phyloP scores from a whole-genome alignment of 139 green algal genomes.

The Closterium sp. region DNA sequence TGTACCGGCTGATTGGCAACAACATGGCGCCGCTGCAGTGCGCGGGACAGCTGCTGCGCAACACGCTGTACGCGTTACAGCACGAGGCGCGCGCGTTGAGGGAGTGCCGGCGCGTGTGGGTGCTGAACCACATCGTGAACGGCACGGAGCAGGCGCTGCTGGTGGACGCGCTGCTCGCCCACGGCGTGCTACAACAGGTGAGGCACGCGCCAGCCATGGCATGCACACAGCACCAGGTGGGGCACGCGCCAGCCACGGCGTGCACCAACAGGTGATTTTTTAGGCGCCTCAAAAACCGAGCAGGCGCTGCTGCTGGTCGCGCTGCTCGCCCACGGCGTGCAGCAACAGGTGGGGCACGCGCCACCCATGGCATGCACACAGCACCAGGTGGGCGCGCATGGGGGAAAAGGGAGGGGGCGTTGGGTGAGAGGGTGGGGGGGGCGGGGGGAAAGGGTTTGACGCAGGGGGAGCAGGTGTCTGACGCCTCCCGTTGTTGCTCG shows the following conservation, averaged over 20 bases:
- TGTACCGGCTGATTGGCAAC: conserved; percentile 38
- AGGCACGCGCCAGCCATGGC: too few species aligned
- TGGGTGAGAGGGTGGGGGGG: background rate
- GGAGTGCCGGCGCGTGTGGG: conserved; percentile 15
- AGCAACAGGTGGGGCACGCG: too few species aligned
- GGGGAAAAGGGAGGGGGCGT: background rate
- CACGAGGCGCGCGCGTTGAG: conserved; percentile 8
- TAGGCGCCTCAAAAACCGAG: too few species aligned
- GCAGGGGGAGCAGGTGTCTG: too few species aligned
- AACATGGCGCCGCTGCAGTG: conserved; percentile 39
- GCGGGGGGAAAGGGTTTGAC: too few species aligned
- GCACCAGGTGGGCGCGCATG: too few species aligned
- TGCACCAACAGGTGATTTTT: too few species aligned
- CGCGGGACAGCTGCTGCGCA: conserved; percentile 18
- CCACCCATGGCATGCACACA: too few species aligned
- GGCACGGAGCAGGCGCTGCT: conserved; percentile 20
- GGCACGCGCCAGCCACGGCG: too few species aligned
- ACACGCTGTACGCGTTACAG: conserved; percentile 26
- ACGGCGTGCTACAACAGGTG: background rate
- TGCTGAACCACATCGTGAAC: conserved; percentile 37
- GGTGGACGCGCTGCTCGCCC: conserved; percentile 12
- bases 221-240: too few species aligned
- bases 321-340: background rate
- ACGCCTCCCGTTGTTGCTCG: too few species aligned
- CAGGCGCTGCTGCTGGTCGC: conserved; percentile 19